Evolutionary conservation across 2,329 filamentous ascomycete species (phyloP), one percentile per base, ranked within the genome.

Genomic region (Daldinia eschscholtzii): DNA sequence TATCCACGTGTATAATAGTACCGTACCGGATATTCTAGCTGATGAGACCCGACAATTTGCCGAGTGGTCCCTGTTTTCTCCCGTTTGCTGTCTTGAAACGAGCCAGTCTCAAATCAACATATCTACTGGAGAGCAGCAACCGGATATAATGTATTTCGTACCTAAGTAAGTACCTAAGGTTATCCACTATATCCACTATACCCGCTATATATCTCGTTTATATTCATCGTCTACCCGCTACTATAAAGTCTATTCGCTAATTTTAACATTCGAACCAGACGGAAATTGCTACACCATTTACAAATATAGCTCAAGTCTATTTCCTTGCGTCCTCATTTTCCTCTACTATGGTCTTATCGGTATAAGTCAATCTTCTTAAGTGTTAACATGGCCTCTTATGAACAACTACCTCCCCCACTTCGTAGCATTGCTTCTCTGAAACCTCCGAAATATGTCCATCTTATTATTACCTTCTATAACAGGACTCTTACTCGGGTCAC

Each of bases 391-490:
- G 39, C 18, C 39, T 42, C 39, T 42, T 42, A 18, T 37, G 18
- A 18, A 42, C n/a, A 18, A 42, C 18, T 18, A 42, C 20, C 4
- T 20, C 42, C 42, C 42, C 18, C 42, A 44, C 42, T 18, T 18
- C 42, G 42, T 44, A 44, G 10, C 18, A 44, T 44, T 9, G 9
- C 42, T 44, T 44, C 7, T 44, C 18, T 20, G 18, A 10, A 44
- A 44, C 20, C 18, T 18, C 42, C 42, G 42, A 44, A 15, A 44
- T 44, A 44, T 44, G 9, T 44, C 42, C 42, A 44, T 18, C 18
- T 39, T 39, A 39, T 39, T 44, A 44, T 44, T 44, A 44, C 42
- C 42, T 44, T 44, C 42, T 44, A 20, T 23, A 44, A 44, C 42
- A 44, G 42, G 42, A 44, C 42, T 20, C 42, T 23, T 42, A 10